Conservation (phyloP, 2,329 filamentous ascomycete genomes). For the Aspergillus floridensis region DNA sequence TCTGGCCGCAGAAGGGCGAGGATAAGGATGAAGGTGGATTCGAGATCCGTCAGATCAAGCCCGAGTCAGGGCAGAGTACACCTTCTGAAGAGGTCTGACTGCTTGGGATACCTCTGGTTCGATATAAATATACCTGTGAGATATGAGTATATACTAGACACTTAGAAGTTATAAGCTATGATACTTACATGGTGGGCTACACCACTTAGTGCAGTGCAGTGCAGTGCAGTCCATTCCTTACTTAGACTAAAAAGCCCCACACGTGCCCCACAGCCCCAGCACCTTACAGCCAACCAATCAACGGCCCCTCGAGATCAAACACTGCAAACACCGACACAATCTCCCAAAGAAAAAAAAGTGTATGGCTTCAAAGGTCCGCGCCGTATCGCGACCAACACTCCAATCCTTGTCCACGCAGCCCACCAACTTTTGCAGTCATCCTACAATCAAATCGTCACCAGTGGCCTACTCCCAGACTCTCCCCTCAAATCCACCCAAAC, state of each 20-base stretch:
- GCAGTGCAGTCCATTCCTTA: no score
- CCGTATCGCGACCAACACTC: not conserved
- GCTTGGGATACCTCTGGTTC: no score
- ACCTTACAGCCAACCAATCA: constrained; percentile 5
- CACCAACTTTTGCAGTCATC: no score
- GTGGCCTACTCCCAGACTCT: not conserved
- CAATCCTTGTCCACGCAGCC: not conserved
- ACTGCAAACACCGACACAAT: constrained; percentile 8
- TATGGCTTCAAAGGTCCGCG: constrained; percentile 2
- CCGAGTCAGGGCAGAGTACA: constrained; percentile 17
- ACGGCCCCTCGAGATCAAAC: constrained; percentile 8
- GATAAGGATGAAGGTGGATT: constrained; percentile 63
- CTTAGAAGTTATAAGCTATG: no score
- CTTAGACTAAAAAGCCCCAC: not conserved
- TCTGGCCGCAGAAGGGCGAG: constrained; percentile 73
- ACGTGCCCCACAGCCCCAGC: not conserved
- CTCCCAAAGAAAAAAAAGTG: constrained; percentile 11
- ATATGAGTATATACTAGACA: no score
- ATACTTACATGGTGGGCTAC: no score
- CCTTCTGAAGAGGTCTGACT: constrained; percentile 15
- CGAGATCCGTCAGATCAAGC: constrained; percentile 35
- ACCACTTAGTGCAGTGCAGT: no score
- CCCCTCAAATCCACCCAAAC: no score
- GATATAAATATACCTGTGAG: no score
- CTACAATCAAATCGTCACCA: no score